Percentiles rank a stretch among this genome's conserved stretches.
phyloP scores from a whole-genome alignment of 2,329 filamentous ascomycete species.

The Sarocladium kiliense region DNA sequence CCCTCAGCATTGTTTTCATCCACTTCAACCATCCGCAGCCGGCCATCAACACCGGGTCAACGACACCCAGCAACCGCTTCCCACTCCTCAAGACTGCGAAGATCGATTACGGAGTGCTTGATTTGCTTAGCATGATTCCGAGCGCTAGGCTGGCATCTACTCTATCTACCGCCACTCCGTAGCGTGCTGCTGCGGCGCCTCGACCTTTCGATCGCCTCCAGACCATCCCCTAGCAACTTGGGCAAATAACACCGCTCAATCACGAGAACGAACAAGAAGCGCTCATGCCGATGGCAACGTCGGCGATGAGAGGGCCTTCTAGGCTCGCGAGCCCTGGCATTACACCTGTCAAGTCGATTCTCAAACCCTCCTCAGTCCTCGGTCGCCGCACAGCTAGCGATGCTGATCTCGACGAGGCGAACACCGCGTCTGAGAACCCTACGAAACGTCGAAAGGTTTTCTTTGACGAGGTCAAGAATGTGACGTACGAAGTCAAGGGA shows the following conservation, averaged over 20 bases:
- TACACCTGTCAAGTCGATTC: slow-evolving; percentile 47
- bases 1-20: slow-evolving; percentile 3
- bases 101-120: not conserved
- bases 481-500: slow-evolving; percentile 48
- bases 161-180: not conserved
- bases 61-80: not conserved
- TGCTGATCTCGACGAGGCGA: slow-evolving; percentile 34
- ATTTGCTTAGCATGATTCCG: slow-evolving; percentile 2
- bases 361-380: slow-evolving; percentile 42
- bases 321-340: slow-evolving; percentile 26
- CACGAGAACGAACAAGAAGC: not conserved
- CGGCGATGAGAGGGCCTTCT: slow-evolving; percentile 14
- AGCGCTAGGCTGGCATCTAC: not conserved
- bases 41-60: not conserved
- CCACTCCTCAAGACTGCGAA: not conserved
- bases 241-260: not conserved
- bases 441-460: slow-evolving; percentile 52
- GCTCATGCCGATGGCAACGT: slow-evolving; percentile 7
- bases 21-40: not conserved
- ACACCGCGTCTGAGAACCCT: slow-evolving; percentile 35
- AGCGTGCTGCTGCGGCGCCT: slow-evolving; percentile 5
- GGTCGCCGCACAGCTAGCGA: slow-evolving; percentile 40
- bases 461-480: slow-evolving; percentile 53
- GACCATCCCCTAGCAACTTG: not conserved
- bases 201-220: not conserved